Conservation (phyloP, 352 stramenopile genomes). For the Phytopythium kandeliae region DNA sequence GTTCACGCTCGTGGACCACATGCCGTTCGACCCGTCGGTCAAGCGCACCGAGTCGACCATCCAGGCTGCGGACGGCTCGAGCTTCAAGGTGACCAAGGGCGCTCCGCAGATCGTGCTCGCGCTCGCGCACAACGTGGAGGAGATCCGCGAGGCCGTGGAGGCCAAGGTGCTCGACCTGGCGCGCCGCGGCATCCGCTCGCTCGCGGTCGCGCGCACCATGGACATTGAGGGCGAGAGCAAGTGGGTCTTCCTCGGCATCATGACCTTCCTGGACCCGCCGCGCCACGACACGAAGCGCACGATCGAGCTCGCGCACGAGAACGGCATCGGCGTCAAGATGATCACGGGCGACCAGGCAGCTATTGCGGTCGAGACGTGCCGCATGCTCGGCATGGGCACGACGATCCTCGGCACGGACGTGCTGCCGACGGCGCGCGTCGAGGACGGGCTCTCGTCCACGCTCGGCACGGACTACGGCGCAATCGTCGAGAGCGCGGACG, state of each 20-base stretch:
- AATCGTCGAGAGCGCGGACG: slow-evolving; percentile 91
- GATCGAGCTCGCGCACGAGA: slow-evolving; percentile 87
- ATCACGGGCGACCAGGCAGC: slow-evolving; percentile 94
- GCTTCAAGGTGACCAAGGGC: slow-evolving; percentile 94
- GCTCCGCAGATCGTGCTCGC: slow-evolving; percentile 91
- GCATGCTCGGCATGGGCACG: slow-evolving; percentile 88
- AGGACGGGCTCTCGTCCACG: slow-evolving; percentile 53
- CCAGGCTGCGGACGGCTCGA: slow-evolving; percentile 56
- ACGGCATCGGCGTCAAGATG: slow-evolving; percentile 96
- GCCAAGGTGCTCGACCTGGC: slow-evolving; percentile 87
- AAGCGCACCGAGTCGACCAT: slow-evolving; percentile 94
- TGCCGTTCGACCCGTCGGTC: slow-evolving; percentile 75
- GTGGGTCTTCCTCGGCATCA: slow-evolving; percentile 93
- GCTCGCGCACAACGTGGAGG: slow-evolving; percentile 63
- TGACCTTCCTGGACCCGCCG: slow-evolving; percentile 95
- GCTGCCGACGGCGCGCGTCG: slow-evolving; percentile 43
- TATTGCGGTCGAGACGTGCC: slow-evolving; percentile 93
- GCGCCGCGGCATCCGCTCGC: slow-evolving; percentile 79
- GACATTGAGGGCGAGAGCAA: slow-evolving; percentile 54
- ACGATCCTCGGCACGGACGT: slow-evolving; percentile 81
- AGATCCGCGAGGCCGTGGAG: slow-evolving; percentile 84
- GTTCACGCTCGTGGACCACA: slow-evolving; percentile 80
- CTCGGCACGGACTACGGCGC: slow-evolving; percentile 61
- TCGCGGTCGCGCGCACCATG: slow-evolving; percentile 83
- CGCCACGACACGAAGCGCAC: slow-evolving; percentile 93